A percentile compares a stretch with the other conserved stretches of the same genome.
Conservation (phyloP, 140 eudicot species). For the Flaveria floridana region DNA sequence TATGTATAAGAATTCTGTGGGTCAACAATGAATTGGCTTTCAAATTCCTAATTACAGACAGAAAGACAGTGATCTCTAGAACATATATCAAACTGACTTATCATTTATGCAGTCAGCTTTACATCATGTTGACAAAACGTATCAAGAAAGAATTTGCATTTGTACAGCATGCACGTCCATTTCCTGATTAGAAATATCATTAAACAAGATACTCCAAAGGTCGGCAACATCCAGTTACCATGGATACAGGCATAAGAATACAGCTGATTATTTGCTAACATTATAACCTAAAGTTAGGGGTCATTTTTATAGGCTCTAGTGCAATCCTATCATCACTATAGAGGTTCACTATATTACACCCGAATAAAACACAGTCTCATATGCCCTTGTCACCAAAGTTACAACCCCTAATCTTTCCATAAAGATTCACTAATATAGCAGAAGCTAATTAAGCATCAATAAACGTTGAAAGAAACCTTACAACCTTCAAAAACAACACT, state of each 20-base stretch:
- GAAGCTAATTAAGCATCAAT: conserved; percentile 16
- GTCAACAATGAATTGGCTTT: neutral
- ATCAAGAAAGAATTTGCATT: no score
- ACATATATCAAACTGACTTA: no score
- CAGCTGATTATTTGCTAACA: neutral
- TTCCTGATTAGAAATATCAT: no score
- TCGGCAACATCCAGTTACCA: neutral
- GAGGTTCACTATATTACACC: neutral
- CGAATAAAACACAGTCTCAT: conserved; percentile 12
- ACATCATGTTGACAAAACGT: no score
- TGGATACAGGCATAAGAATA: neutral
- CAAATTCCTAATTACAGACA: neutral
- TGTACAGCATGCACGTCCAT: no score
- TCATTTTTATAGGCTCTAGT: neutral
- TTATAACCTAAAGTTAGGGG: neutral
- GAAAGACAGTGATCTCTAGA: no score
- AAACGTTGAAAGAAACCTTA: neutral
- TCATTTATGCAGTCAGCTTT: no score
- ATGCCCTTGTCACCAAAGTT: conserved; percentile 11
- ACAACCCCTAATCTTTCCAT: conserved; percentile 21
- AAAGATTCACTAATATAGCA: neutral
- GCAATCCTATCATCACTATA: neutral
- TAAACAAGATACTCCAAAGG: neutral
- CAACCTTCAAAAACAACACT: conserved; percentile 21
- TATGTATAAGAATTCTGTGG: neutral